phyloP scores from a whole-genome alignment of 352 stramenopile genomes.

The Thalassiosira mediterranea region DNA sequence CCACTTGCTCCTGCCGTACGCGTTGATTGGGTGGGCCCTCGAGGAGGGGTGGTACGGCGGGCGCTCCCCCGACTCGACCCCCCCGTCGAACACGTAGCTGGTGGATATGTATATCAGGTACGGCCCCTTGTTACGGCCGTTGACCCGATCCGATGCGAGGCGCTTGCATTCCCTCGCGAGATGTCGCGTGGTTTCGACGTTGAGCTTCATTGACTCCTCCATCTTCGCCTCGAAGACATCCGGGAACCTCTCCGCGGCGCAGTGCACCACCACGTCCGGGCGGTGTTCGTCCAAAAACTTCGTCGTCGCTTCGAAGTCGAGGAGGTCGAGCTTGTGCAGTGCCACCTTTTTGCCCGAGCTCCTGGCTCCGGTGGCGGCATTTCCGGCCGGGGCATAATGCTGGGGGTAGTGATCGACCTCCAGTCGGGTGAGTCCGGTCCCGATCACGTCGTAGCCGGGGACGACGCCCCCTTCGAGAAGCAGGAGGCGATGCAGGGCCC shows the following conservation, averaged over 20 bases:
- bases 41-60: conserved; percentile 38
- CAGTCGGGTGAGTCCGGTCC: conserved; percentile 24
- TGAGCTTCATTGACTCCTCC: conserved; percentile 37
- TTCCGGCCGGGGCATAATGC: conserved; percentile 13
- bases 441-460: conserved; percentile 20
- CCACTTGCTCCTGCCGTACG: conserved; percentile 49
- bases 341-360: not conserved
- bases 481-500: conserved; percentile 38
- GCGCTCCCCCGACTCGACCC: conserved; percentile 18
- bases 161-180: conserved; percentile 25
- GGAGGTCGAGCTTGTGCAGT: conserved; percentile 36
- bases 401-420: conserved; percentile 33
- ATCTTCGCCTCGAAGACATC: conserved; percentile 41
- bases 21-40: conserved; percentile 32
- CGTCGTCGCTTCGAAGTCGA: conserved; percentile 28
- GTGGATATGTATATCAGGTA: conserved; percentile 52
- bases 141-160: not conserved
- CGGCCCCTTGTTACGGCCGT: conserved; percentile 1
- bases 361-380: not conserved
- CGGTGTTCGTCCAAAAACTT: conserved; percentile 16
- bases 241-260: conserved; percentile 38
- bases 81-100: conserved; percentile 50
- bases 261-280: conserved; percentile 47
- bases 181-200: conserved; percentile 40
- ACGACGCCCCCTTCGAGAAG: conserved; percentile 5